A percentile compares a stretch with the other conserved stretches of the same genome.
These are phyloP conservation scores for Marasmius oreades DNA, from an alignment of 1,284 basidiomycete genomes.

Conservation along the genomic window DNA sequence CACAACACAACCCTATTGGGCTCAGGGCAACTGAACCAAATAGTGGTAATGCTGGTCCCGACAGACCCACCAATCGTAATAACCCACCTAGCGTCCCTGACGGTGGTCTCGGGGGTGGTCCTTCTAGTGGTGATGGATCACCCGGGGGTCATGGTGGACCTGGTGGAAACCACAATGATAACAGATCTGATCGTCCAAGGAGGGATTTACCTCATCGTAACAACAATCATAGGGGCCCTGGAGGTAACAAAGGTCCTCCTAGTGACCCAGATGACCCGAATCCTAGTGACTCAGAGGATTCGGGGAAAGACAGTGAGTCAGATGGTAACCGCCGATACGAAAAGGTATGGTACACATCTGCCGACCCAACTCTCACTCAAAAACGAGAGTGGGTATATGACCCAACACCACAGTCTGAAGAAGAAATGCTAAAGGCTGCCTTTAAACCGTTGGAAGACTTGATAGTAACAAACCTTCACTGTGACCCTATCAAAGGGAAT, in stretches of 20 bases:
- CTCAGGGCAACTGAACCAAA: too few relatives aligned
- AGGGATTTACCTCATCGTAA: neutral
- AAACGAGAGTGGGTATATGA: conserved; percentile 2
- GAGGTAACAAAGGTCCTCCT: neutral
- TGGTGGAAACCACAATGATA: neutral
- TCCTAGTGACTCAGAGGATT: neutral
- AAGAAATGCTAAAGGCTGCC: conserved; percentile 2
- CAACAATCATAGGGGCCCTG: neutral
- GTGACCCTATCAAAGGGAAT: neutral
- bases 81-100: neutral
- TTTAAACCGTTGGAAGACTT: conserved; percentile 4
- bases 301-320: neutral
- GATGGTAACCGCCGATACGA: too few relatives aligned
- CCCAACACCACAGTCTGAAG: conserved; percentile 5
- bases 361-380: neutral
- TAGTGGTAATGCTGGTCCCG: too few relatives aligned
- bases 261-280: neutral
- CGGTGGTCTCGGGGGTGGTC: neutral
- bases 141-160: neutral
- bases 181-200: too few relatives aligned
- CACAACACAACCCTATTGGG: too few relatives aligned
- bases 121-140: neutral
- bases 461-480: neutral
- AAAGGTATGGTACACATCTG: neutral
- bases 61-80: too few relatives aligned